Conservation (phyloP, 352 stramenopile species). For the Phytophthora sansomeana region DNA sequence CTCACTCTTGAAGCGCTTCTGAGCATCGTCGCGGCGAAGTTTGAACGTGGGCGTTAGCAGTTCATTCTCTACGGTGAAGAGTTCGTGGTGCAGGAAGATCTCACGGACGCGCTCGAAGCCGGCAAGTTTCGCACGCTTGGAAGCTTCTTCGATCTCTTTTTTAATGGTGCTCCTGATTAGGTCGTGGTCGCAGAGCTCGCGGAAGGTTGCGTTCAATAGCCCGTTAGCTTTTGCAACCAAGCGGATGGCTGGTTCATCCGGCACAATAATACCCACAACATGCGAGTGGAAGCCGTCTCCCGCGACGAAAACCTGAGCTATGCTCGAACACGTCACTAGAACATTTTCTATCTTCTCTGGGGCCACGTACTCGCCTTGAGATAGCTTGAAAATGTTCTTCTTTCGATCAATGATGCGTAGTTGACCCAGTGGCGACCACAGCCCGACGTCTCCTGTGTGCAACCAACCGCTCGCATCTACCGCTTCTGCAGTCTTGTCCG, state of each 20-base stretch:
- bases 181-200: conserved; percentile 66
- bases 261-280: conserved; percentile 95
- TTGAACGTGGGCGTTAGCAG: conserved; percentile 98
- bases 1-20: conserved; percentile 69
- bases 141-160: conserved; percentile 65
- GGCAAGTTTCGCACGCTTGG: conserved; percentile 71
- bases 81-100: conserved; percentile 91
- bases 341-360: conserved; percentile 98
- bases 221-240: conserved; percentile 47
- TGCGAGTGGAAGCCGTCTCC: conserved; percentile 96
- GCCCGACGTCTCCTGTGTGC: conserved; percentile 96
- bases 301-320: conserved; percentile 96
- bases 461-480: conserved; percentile 95
- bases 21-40: conserved; percentile 87
- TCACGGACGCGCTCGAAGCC: conserved; percentile 95
- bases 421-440: conserved; percentile 93
- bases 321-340: conserved; percentile 89
- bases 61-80: conserved; percentile 94
- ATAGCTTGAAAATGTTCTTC: conserved; percentile 96
- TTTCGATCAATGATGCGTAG: conserved; percentile 93
- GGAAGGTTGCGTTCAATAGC: conserved; percentile 34
- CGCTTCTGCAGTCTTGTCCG: conserved; percentile 91
- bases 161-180: conserved; percentile 48
- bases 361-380: conserved; percentile 96
- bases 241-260: conserved; percentile 56